Base-by-base conservation (phyloP, 2,329 filamentous ascomycete genomes). In the Penicillium janthinellum region DNA sequence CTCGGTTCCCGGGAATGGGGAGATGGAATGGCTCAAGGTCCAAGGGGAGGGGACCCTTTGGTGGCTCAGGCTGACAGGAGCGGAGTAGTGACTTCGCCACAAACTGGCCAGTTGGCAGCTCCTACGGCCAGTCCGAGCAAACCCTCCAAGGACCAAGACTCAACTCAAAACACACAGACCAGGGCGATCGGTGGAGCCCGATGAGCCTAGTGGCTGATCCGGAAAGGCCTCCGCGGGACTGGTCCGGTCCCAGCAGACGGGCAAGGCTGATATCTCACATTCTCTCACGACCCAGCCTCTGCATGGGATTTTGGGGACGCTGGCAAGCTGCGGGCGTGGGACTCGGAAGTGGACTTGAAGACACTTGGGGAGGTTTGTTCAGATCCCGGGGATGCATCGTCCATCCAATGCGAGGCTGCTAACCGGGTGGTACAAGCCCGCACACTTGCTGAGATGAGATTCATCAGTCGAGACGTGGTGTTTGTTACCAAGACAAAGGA, bases 211-310 rank as follows among this genome's bases (percentile, higher is more conserved):
- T 67, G 62, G 67, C 58, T 57, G 61, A 66, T 63, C 57, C 61
- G 64, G 56, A 52, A 61, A 44, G 7, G 11, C 25, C 34, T 61
- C 58, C 60, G 51, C 59, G 44, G 50, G 35, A 54, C 56, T 54
- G 41, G 50, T 58, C 44, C 22, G 25, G 8, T 50, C 45, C 49
- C 34, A 47, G 34, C 7, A 22, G 39, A 45, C 25, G 28, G 12
- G 28, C 38, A 48, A 60, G 57, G 47, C 56, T 62, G 69, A 71
- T 66, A 69, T 68, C 68, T 70, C 69, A 71, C 66, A 71, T 70
- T 70, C 64, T 54, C 59, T 39, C 14, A 31, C 34, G n/a, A n/a
- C 51, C 61, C 65, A 62, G 57, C 61, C 63, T 64, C 57, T 60
- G 60, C 61, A 60, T 54, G 53, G 60, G 57, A 51, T 54, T 57